A percentile compares a stretch with the other conserved stretches of the same genome.
Conservation (phyloP, 768 basidiomycete species). For the Lactifluus rugatus region DNA sequence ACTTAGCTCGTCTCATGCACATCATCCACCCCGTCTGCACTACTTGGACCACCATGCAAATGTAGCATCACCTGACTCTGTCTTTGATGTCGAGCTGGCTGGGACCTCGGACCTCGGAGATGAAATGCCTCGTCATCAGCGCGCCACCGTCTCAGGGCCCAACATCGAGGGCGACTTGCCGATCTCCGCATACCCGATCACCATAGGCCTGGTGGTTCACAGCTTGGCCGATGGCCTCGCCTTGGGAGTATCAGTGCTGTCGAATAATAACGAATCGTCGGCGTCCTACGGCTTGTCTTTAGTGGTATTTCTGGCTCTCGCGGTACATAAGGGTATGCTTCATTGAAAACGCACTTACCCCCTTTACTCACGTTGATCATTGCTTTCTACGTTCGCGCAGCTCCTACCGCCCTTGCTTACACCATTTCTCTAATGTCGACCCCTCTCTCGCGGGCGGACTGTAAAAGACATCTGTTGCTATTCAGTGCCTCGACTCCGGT, state of each 20-base stretch:
- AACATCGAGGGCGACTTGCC: conserved; percentile 18
- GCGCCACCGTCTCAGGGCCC: conserved; percentile 4
- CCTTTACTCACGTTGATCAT: not conserved
- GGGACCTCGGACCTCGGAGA: conserved; percentile 39
- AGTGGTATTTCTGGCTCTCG: conserved; percentile 83
- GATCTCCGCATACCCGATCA: conserved; percentile 55
- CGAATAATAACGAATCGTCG: conserved; percentile 23
- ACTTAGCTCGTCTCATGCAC: conserved; percentile 40
- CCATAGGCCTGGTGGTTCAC: conserved; percentile 81
- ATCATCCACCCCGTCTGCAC: conserved; percentile 29
- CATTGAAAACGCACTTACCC: not conserved
- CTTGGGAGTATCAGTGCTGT: conserved; percentile 66
- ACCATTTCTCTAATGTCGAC: conserved; percentile 77
- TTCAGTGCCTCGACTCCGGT: conserved; percentile 83
- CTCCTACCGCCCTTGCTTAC: conserved; percentile 84
- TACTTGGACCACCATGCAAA: conserved; percentile 17
- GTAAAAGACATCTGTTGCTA: conserved; percentile 61
- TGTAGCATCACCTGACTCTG: conserved; percentile 27
- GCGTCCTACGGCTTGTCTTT: conserved; percentile 49
- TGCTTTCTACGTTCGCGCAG: conserved; percentile 31
- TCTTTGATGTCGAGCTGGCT: conserved; percentile 56
- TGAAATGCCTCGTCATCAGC: conserved; percentile 13
- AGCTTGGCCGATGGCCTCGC: conserved; percentile 89
- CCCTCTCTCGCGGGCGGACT: conserved; percentile 54
- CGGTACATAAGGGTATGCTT: conserved; percentile 77